Evolutionary conservation across 495 filamentous ascomycete species (phyloP), one percentile per base, ranked within the genome.

Genomic region (Podospora pseudoanserina): DNA sequence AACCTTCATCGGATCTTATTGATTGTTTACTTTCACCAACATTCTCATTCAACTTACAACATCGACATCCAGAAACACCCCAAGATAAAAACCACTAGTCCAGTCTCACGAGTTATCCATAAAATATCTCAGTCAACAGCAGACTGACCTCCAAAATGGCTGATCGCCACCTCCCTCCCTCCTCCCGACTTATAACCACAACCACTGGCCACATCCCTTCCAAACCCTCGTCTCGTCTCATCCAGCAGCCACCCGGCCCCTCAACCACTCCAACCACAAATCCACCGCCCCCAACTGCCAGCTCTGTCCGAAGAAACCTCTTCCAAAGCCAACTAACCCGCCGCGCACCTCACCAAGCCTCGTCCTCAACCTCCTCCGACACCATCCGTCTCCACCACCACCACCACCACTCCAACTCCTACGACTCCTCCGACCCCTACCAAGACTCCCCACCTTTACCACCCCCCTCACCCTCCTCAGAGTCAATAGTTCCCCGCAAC

Each of bases 271-370:
- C 60, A 65, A 28, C 49, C 54, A 59, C 53, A 28, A 58, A 0
- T 67, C 72, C 54, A 4, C 54, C 54, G 13, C 55, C 55, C 23
- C 55, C 55, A 3, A 26, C 65, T 9, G 44, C 70, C 7, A 57
- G 69, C 32, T 67, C 72, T 30, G 86, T 89, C 53, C 87, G 91
- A 60, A 90, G 90, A 67, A 92, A 91, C 73, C 85, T 93, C 28
- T 94, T 93, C 81, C 87, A 89, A 53, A 85, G 86, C 72, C 86
- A 90, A 58, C 85, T 92, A 28, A 88, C 86, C 70, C 86, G 89
- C 55, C 55, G 55, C 15, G 9, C 55, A 15, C n/a, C 56, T 1
- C 88, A 89, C 23, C 88, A 87, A 16, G 81, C 86, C 18, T 78
- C 76, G 39, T 78, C 84, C 16, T 78, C 80, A 27, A 66, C 73